Conservation (phyloP, 176 grass and related monocot genomes). For the Bothriochloa decipiens region DNA sequence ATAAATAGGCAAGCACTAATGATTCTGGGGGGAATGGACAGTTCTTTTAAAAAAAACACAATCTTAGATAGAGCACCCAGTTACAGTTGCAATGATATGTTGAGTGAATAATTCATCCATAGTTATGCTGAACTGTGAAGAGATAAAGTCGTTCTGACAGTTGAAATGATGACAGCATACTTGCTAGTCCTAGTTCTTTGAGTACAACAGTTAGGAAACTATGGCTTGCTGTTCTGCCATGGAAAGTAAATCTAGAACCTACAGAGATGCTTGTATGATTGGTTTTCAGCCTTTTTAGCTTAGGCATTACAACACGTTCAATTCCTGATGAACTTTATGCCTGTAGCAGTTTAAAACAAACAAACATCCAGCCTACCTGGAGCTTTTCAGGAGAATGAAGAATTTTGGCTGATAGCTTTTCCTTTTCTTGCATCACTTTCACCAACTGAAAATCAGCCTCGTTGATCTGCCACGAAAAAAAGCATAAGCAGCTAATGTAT, state of each 20-base stretch:
- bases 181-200: neutral
- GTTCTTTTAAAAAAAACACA: neutral
- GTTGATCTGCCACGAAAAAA: slow-evolving; percentile 54
- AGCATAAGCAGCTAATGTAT: slow-evolving; percentile 25
- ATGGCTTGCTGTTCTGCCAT: neutral
- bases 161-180: neutral
- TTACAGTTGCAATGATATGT: neutral
- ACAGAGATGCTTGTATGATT: neutral
- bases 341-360: neutral
- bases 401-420: slow-evolving; percentile 62
- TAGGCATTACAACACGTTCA: neutral
- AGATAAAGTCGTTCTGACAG: neutral
- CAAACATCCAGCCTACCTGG: slow-evolving; percentile 45
- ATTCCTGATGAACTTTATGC: neutral
- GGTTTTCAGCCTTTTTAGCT: neutral
- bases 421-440: slow-evolving; percentile 74
- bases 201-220: neutral
- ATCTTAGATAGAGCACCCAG: neutral
- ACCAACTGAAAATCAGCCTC: slow-evolving; percentile 70
- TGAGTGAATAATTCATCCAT: neutral
- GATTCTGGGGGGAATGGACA: neutral
- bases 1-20: too few species aligned
- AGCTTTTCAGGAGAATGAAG: slow-evolving; percentile 90
- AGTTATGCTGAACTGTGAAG: neutral
- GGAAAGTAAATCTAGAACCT: neutral